phyloP scores from a whole-genome alignment of 345 rosid genomes.

The Moricandia moricandioides region DNA sequence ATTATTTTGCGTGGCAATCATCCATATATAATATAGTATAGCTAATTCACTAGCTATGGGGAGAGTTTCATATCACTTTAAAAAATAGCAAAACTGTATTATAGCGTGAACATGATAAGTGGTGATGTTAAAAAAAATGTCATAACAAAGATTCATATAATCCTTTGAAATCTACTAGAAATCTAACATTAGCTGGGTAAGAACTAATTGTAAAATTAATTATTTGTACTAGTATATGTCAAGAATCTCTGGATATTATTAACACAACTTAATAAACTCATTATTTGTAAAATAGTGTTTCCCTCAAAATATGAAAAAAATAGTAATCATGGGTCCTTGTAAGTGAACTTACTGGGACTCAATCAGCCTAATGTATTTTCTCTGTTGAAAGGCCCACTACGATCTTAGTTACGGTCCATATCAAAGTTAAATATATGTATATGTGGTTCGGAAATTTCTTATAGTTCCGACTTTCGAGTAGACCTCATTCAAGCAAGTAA shows the following conservation, averaged over 20 bases:
- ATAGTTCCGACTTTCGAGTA: background rate
- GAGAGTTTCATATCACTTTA: slow-evolving; percentile 14
- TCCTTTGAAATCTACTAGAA: background rate
- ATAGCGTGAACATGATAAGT: background rate
- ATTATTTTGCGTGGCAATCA: background rate
- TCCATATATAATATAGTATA: background rate
- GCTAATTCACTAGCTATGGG: background rate
- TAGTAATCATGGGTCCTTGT: background rate
- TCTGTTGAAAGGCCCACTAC: background rate
- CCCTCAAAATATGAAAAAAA: background rate
- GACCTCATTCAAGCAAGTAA: background rate
- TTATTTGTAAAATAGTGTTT: background rate
- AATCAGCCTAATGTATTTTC: background rate
- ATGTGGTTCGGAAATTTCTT: background rate
- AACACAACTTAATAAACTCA: too few relatives aligned
- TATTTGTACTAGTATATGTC: background rate
- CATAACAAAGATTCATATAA: background rate
- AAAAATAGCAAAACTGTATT: background rate
- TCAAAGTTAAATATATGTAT: background rate
- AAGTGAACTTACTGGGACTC: background rate
- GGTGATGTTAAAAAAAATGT: background rate
- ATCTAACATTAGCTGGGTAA: background rate
- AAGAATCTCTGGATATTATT: background rate
- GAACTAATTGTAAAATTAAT: background rate
- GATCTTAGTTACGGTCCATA: background rate